Percentiles rank a stretch among this genome's conserved stretches.
phyloP scores from a whole-genome alignment of 768 basidiomycete species.

The Lentinula edodes region DNA sequence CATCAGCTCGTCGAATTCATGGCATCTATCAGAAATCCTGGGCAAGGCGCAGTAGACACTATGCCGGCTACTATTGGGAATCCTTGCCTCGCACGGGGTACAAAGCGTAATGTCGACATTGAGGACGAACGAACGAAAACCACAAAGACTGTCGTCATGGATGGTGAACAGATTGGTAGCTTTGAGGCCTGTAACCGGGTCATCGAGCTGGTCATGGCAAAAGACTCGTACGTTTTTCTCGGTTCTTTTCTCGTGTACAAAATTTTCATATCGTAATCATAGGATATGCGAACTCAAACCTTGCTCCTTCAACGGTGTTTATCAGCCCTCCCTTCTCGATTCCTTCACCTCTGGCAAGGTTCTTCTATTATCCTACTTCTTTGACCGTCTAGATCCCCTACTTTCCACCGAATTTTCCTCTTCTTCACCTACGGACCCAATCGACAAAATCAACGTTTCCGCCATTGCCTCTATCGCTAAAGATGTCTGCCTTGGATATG shows the following conservation, averaged over 20 bases:
- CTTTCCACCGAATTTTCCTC: conserved; percentile 24
- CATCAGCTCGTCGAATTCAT: conserved; percentile 92
- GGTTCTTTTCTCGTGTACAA: neutral
- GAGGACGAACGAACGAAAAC: conserved; percentile 35
- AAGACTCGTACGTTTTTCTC: conserved; percentile 69
- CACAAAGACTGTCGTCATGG: conserved; percentile 73
- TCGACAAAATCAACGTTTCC: conserved; percentile 37
- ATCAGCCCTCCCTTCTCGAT: conserved; percentile 89
- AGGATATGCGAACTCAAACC: conserved; percentile 89
- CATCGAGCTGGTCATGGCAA: conserved; percentile 87
- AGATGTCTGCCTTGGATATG: conserved; percentile 67
- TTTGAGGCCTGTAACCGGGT: conserved; percentile 85
- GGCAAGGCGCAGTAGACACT: neutral
- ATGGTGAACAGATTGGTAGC: conserved; percentile 72
- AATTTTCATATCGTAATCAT: neutral
- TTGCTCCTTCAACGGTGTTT: conserved; percentile 96
- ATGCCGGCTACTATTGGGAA: conserved; percentile 45
- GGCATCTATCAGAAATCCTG: conserved; percentile 33
- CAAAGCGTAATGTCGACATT: conserved; percentile 57
- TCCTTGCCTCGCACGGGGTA: conserved; percentile 76
- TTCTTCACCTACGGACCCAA: conserved; percentile 11
- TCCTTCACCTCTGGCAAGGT: conserved; percentile 84
- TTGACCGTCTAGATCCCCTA: conserved; percentile 86
- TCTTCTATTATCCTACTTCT: conserved; percentile 96
- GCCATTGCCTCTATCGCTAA: conserved; percentile 60